Evolutionary conservation across 441 rosid species (phyloP), one percentile per base, ranked within the genome.

Genomic region (Hura crepitans): DNA sequence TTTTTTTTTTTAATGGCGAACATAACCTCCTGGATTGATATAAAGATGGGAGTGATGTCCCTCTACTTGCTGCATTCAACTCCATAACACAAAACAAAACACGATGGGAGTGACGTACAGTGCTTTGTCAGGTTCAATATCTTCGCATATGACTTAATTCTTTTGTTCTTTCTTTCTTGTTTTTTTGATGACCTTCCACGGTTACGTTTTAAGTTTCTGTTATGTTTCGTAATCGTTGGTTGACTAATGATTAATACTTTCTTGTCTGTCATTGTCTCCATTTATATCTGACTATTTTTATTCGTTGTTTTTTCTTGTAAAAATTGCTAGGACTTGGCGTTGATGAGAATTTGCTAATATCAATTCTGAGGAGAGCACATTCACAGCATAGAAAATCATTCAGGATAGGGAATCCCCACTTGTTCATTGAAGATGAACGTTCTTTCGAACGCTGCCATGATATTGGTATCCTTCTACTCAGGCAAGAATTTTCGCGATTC

Each of bases 401-500:
- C 71, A 84, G 95, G 80, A 87, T 87, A 73, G 75, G 74, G 46
- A 80, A 62, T 68, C 78, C 82, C 35, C 81, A 69, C 28, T 83
- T 87, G 76, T 93, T 91, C 85, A 47, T 67, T 2, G 86, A 87
- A 70, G 97, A 93, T 62, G 93, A 83, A 72, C 86, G 91, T 58
- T 75, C 80, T 51, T 91, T 91, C 62, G 96, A 91, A 82, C 80
- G 88, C 23, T 91, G 89, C 77, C 79, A 88, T 74, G 95, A 86
- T 63, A 73, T 73, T 54, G 66, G 68, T 70, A 50, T 89, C 67
- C 80, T 67, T 58, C 84, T 85, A 68, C 88, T 93, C 76, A 83
- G 84, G 85, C 82, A 81, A 45, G 97, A 93, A 74, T 93, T 93
- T 83, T 64, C 77, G 65, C 89, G 96, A 58, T 93, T 89, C 70